Percentiles rank a stretch among this genome's conserved stretches.
Evolutionary conservation across 208 protist species (phyloP).

Genomic region (Phytomonas francai): DNA sequence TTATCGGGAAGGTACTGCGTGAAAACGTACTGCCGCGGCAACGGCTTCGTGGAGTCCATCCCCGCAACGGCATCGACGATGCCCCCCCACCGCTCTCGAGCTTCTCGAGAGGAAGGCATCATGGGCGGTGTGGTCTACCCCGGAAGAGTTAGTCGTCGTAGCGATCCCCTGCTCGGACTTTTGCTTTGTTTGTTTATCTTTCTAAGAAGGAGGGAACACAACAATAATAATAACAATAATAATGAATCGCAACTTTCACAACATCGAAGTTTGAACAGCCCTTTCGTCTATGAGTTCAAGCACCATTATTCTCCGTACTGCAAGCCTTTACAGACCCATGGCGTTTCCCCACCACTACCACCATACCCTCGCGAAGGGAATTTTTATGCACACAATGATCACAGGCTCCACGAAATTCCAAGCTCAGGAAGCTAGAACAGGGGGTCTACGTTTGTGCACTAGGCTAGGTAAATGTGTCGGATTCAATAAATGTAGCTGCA

Average conservation of each 20-base stretch:
- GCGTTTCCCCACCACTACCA: not conserved
- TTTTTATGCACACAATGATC: not conserved
- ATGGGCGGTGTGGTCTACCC: not conserved
- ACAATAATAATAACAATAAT: too few relatives aligned
- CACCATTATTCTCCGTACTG: not conserved
- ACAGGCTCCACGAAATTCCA: not conserved
- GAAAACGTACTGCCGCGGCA: conserved; percentile 14
- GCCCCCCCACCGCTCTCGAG: conserved; percentile 24
- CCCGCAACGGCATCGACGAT: conserved; percentile 45
- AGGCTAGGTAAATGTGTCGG: not conserved
- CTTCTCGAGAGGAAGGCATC: conserved; percentile 2
- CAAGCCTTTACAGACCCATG: not conserved
- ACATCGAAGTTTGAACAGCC: not conserved
- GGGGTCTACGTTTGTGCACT: not conserved
- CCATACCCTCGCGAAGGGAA: not conserved
- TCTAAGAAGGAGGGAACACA: not conserved
- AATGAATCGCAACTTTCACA: not conserved
- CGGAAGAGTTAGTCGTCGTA: not conserved
- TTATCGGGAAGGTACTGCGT: conserved; percentile 26
- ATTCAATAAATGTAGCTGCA: not conserved
- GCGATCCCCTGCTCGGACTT: not conserved
- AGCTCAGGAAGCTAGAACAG: not conserved
- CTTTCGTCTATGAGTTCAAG: not conserved
- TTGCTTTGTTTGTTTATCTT: not conserved
- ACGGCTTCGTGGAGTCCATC: conserved; percentile 40